Conservation (phyloP, 345 rosid genomes). For the Hevea brasiliensis region DNA sequence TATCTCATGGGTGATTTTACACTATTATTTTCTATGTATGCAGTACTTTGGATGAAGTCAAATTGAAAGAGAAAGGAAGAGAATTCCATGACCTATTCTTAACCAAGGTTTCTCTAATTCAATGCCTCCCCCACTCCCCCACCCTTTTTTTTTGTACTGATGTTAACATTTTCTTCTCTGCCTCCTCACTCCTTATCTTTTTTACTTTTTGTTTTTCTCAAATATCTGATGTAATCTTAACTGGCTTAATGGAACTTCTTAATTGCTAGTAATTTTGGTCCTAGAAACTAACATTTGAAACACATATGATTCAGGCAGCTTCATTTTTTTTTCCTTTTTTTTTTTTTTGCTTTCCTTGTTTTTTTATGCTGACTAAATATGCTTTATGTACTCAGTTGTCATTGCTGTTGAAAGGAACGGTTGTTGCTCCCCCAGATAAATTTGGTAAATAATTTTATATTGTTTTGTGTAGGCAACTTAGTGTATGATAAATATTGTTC, state of each 20-base stretch:
- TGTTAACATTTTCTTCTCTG: neutral
- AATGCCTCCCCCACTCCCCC: neutral
- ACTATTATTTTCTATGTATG: slow-evolving; percentile 26
- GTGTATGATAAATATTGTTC: slow-evolving; percentile 3
- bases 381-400: slow-evolving; percentile 56
- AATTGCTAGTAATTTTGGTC: neutral
- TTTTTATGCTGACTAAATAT: slow-evolving; percentile 33
- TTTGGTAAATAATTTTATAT: slow-evolving; percentile 57
- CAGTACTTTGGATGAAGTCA: slow-evolving; percentile 86
- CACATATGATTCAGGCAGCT: neutral
- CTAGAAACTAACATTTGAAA: neutral
- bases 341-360: neutral
- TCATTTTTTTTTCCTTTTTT: neutral
- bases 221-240: neutral
- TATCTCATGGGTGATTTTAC: slow-evolving; percentile 8
- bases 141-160: neutral
- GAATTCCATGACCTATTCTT: slow-evolving; percentile 83
- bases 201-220: neutral
- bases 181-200: neutral
- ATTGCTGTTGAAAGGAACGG: slow-evolving; percentile 84
- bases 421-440: slow-evolving; percentile 97
- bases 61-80: slow-evolving; percentile 88
- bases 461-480: neutral
- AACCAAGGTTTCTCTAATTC: slow-evolving; percentile 58
- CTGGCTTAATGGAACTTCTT: neutral